Evolutionary conservation across 129 eudicot species (phyloP).

Genomic region (Gnaphalium uliginosum): DNA sequence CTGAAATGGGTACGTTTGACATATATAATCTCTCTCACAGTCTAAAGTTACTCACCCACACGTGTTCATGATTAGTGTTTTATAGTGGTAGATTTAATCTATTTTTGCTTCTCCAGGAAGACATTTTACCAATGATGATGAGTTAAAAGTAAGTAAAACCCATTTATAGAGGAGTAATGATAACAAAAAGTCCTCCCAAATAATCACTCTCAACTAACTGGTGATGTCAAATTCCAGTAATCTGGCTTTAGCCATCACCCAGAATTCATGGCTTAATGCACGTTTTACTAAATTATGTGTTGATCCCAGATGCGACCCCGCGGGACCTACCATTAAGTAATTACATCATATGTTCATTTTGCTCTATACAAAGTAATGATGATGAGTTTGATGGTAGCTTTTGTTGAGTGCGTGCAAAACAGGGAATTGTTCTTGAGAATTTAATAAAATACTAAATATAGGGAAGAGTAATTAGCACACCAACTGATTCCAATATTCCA

Average conservation of each 20-base stretch:
- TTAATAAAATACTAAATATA: neutral
- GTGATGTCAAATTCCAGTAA: slow-evolving; percentile 5
- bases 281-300: slow-evolving; percentile 22
- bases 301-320: neutral
- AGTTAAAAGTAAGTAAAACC: slow-evolving; percentile 16
- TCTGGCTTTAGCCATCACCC: slow-evolving; percentile 5
- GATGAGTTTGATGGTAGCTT: neutral
- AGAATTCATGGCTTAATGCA: slow-evolving; percentile 18
- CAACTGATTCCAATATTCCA: neutral
- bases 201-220: slow-evolving; percentile 17
- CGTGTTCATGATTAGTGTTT: slow-evolving; percentile 23
- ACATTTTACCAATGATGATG: slow-evolving; percentile 22
- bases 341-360: neutral
- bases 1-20: neutral
- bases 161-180: slow-evolving; percentile 4
- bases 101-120: slow-evolving; percentile 32
- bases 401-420: slow-evolving; percentile 14
- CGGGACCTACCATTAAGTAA: slow-evolving; percentile 6
- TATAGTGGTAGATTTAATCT: slow-evolving; percentile 23
- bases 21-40: neutral
- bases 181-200: neutral
- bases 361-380: neutral
- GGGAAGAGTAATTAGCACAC: slow-evolving; percentile 6
- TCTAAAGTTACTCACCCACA: neutral
- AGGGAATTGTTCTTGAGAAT: neutral